Conservation (phyloP, 345 rosid genomes). For the Erysimum cheiranthoides region DNA sequence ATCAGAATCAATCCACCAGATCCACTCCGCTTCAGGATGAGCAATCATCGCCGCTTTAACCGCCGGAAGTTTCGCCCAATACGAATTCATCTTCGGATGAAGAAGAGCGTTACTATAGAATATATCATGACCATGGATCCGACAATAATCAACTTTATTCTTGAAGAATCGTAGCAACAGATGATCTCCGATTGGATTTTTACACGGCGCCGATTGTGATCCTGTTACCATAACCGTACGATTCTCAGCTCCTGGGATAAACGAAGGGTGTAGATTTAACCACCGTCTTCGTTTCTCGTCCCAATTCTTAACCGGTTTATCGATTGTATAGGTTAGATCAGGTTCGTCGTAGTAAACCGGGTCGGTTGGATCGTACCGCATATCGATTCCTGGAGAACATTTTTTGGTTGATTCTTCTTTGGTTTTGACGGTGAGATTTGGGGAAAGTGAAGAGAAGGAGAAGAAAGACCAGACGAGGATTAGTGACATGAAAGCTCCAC, state of each 20-base stretch:
- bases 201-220: slow-evolving; percentile 81
- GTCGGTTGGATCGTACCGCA: slow-evolving; percentile 60
- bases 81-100: slow-evolving; percentile 74
- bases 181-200: slow-evolving; percentile 90
- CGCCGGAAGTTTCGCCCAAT: slow-evolving; percentile 87
- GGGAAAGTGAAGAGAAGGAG: slow-evolving; percentile 50
- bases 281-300: slow-evolving; percentile 78
- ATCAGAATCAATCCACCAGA: slow-evolving; percentile 99
- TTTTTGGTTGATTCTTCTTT: slow-evolving; percentile 1
- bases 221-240: slow-evolving; percentile 83
- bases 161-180: slow-evolving; percentile 77
- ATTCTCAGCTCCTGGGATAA: slow-evolving; percentile 60
- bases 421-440: slow-evolving; percentile 25
- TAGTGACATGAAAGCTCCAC: slow-evolving; percentile 67
- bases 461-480: slow-evolving; percentile 74
- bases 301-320: slow-evolving; percentile 67
- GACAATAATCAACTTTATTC: slow-evolving; percentile 91
- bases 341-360: slow-evolving; percentile 81
- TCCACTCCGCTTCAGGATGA: slow-evolving; percentile 99
- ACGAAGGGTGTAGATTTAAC: slow-evolving; percentile 76
- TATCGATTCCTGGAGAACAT: slow-evolving; percentile 45
- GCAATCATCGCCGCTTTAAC: slow-evolving; percentile 87
- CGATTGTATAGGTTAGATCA: slow-evolving; percentile 65
- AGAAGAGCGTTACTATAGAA: slow-evolving; percentile 84
- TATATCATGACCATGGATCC: slow-evolving; percentile 83